A percentile compares a stretch with the other conserved stretches of the same genome.
These are phyloP conservation scores for Zanthoxylum bungeanum DNA, from an alignment of 345 rosid species.

Conservation along the genomic window DNA sequence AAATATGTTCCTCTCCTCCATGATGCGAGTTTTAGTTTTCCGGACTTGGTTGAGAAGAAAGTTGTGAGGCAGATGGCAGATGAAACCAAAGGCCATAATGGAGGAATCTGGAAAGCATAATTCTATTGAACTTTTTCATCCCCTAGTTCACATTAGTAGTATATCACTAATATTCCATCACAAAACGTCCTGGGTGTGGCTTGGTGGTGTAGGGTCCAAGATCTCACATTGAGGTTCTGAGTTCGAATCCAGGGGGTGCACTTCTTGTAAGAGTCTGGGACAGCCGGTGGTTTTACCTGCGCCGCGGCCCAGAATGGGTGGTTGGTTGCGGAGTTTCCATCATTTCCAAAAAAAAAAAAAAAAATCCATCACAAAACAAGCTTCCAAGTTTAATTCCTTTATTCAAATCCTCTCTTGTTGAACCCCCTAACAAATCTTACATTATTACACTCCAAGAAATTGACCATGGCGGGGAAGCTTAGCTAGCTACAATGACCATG, in stretches of 20 bases:
- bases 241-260: no score
- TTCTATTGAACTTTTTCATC: slow-evolving; percentile 29
- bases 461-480: slow-evolving; percentile 46
- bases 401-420: neutral
- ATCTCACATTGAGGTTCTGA: no score
- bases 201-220: no score
- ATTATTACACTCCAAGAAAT: neutral
- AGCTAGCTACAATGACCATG: slow-evolving; percentile 57
- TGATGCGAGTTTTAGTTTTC: neutral
- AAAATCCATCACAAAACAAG: slow-evolving; percentile 10
- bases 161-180: slow-evolving; percentile 17
- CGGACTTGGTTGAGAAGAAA: neutral
- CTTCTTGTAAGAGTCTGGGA: no score
- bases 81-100: no score
- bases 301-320: no score
- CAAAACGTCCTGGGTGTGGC: no score
- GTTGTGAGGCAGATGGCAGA: slow-evolving; percentile 22
- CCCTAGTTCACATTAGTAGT: slow-evolving; percentile 1
- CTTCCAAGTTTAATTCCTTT: neutral
- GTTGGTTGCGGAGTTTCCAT: no score
- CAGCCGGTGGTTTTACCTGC: no score
- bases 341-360: no score
- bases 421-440: neutral
- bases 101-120: slow-evolving; percentile 39
- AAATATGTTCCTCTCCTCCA: neutral